These are phyloP conservation scores for Rhizopus sp. DNA, from an alignment of 371 early-diverging fungal genomes.

Conservation along the genomic window DNA sequence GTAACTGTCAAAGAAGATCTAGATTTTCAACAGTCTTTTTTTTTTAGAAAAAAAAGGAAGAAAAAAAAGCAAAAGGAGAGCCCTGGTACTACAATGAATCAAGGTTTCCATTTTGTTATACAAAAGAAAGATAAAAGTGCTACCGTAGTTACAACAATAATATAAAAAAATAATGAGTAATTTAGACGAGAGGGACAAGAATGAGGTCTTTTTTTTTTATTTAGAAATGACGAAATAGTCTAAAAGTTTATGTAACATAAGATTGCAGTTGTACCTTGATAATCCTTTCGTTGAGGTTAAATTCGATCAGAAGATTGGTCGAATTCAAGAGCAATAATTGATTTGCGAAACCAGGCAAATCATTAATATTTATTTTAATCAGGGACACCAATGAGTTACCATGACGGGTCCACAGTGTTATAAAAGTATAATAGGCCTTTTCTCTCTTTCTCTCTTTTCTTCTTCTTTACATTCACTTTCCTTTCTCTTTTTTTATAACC, in stretches of 20 bases:
- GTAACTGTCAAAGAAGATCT: neutral
- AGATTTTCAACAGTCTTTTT: no score
- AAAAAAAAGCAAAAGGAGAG: no score
- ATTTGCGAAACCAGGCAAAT: conserved; percentile 4
- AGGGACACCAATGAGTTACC: neutral
- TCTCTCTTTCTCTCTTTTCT: neutral
- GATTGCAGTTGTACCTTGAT: neutral
- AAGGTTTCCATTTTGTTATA: no score
- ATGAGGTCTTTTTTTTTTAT: no score
- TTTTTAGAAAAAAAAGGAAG: no score
- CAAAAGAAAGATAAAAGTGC: no score
- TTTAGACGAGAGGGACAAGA: no score
- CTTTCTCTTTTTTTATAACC: neutral
- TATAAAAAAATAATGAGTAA: no score
- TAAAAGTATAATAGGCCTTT: conserved; percentile 1
- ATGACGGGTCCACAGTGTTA: neutral
- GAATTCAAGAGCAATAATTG: neutral
- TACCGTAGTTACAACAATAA: no score
- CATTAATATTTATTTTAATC: neutral
- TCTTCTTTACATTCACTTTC: neutral
- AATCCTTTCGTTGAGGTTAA: neutral
- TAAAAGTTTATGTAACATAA: no score
- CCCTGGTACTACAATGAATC: no score
- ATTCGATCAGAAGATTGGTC: neutral
- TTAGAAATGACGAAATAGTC: no score